Conservation (phyloP, 768 basidiomycete genomes). For the Mycena leptocephala region DNA sequence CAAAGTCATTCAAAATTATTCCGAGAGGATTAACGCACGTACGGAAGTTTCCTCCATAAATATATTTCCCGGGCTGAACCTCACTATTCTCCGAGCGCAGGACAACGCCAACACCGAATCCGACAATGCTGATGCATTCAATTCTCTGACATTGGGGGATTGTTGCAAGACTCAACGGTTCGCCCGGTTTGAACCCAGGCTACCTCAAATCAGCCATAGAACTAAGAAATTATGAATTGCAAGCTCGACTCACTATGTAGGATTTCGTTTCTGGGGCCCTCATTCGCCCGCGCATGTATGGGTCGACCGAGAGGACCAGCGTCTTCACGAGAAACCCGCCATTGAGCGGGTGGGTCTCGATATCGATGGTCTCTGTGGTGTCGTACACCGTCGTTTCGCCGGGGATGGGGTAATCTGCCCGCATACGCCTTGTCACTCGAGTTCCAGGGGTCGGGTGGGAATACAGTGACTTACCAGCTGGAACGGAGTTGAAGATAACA, state of each 20-base stretch:
- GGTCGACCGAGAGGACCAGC: constrained; percentile 61
- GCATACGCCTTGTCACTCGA: no score
- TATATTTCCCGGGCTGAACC: constrained; percentile 56
- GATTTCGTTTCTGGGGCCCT: constrained; percentile 43
- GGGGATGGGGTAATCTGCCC: constrained; percentile 35
- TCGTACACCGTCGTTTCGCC: constrained; percentile 65
- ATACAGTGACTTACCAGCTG: background rate
- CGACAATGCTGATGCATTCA: constrained; percentile 46
- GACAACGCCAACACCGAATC: constrained; percentile 62
- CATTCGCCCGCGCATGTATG: constrained; percentile 61
- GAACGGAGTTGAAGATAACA: background rate
- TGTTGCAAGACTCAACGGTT: background rate
- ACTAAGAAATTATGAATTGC: background rate
- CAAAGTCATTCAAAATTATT: background rate
- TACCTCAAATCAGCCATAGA: background rate
- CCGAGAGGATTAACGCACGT: background rate
- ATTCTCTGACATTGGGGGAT: no score
- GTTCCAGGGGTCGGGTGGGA: no score
- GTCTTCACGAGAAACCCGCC: constrained; percentile 68
- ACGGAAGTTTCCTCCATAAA: constrained; percentile 53
- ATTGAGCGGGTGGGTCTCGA: constrained; percentile 60
- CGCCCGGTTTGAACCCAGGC: background rate
- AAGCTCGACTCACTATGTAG: constrained; percentile 39
- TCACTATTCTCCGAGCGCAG: constrained; percentile 56
- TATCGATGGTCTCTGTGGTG: constrained; percentile 62